Evolutionary conservation across 768 basidiomycete species (phyloP), one percentile per base, ranked within the genome.

Genomic region (Boletus sensibilis): DNA sequence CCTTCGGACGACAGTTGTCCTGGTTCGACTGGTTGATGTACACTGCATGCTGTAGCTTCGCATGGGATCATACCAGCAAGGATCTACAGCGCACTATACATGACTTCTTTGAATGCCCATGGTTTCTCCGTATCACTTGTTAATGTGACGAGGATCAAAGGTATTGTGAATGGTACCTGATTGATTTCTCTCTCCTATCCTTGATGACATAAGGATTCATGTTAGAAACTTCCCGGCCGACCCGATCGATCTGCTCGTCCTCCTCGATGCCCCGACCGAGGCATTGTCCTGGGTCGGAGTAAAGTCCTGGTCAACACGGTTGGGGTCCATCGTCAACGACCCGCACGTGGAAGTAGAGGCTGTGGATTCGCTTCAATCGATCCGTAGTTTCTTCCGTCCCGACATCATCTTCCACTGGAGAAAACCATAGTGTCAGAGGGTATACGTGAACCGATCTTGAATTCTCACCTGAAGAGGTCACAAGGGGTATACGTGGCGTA

Each of bases 91-190:
- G 78, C 80, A 4, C 67, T 78, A 3, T 85, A 78, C 66, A 83
- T 84, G 81, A 82, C 82, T 2, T 82, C 81, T 9, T 75, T 84
- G 56, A 83, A 84, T 62, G 80, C 80, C n/a, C 82, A 83, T 1
- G 82, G 82, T 25, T 79, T 84, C 63, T 83, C 81, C 2, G 66
- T 83, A 40, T 81, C 80, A 16, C 64, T 82, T 5, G 71, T 83
- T 13, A 82, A 84, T 58, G 59, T 78, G 25, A 74, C 78, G n/a
- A 67, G 64, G 35, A 47, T 53, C 23, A 38, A 66, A 20, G 56
- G 34, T 33, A 63, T 56, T 29, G 38, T 58, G 18, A 63, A 63
- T 33, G 43, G 57, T 57, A 49, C 14, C n/a, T 14, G 4, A 25
- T 27, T 20, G 2, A 5, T 45, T 27, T 23, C n/a, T 23, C 20